phyloP scores from a whole-genome alignment of 2,329 filamentous ascomycete genomes.

The Claviceps sp. region DNA sequence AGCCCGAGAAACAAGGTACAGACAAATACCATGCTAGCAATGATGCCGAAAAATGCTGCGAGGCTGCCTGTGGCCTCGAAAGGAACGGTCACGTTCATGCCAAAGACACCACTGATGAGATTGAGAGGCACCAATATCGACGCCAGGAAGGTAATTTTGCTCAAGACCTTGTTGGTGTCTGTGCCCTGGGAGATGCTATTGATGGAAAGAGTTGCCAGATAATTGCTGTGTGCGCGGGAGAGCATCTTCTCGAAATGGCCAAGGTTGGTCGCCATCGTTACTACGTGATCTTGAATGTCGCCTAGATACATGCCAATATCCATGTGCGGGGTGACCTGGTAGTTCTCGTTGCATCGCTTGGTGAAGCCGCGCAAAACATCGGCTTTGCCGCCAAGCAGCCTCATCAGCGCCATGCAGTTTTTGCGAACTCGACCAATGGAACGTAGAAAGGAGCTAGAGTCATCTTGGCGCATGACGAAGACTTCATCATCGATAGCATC shows the following conservation, averaged over 20 bases:
- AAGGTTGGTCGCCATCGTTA: slow-evolving; percentile 97
- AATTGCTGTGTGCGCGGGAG: slow-evolving; percentile 86
- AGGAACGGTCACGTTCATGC: slow-evolving; percentile 75
- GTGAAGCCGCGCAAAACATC: slow-evolving; percentile 96
- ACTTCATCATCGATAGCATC: slow-evolving; percentile 93
- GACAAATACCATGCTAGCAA: slow-evolving; percentile 39
- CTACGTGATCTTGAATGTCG: slow-evolving; percentile 97
- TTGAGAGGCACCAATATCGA: slow-evolving; percentile 96
- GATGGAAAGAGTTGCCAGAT: slow-evolving; percentile 85
- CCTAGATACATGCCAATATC: slow-evolving; percentile 94
- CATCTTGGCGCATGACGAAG: slow-evolving; percentile 80
- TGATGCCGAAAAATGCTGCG: slow-evolving; percentile 37
- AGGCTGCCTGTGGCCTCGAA: slow-evolving; percentile 42
- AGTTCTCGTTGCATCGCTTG: slow-evolving; percentile 97
- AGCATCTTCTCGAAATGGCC: slow-evolving; percentile 97
- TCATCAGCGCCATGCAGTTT: slow-evolving; percentile 86
- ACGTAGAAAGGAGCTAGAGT: slow-evolving; percentile 75
- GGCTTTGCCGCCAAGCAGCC: slow-evolving; percentile 90
- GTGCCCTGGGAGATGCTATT: slow-evolving; percentile 84
- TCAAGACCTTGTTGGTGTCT: slow-evolving; percentile 74
- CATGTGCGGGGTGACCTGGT: slow-evolving; percentile 85
- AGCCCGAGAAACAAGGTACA: slow-evolving; percentile 31
- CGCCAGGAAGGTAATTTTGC: slow-evolving; percentile 88
- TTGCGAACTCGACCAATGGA: slow-evolving; percentile 85
- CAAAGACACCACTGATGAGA: slow-evolving; percentile 73